Evolutionary conservation across 1,139 yeast species (phyloP).

Genomic region (Suhomyces maxii): DNA sequence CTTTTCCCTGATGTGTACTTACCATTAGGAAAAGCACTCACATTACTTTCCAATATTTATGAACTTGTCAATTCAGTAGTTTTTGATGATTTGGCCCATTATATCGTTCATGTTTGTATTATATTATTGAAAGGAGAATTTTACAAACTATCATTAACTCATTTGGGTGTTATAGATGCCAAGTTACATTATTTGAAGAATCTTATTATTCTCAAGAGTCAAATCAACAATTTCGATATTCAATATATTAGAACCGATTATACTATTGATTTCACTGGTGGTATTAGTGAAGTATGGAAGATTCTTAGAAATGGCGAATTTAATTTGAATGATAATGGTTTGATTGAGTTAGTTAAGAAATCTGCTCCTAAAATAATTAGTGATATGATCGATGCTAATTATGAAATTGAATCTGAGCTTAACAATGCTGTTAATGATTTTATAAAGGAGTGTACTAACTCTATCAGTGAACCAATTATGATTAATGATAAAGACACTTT

Average conservation of each 20-base stretch:
- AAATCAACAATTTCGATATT: slow-evolving; percentile 77
- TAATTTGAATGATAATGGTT: slow-evolving; percentile 39
- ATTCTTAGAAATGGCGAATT: slow-evolving; percentile 42
- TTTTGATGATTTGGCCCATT: slow-evolving; percentile 88
- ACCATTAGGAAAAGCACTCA: slow-evolving; percentile 71
- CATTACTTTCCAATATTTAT: slow-evolving; percentile 73
- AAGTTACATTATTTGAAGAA: slow-evolving; percentile 71
- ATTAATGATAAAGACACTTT: slow-evolving; percentile 14
- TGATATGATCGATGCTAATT: slow-evolving; percentile 82
- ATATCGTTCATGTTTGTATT: slow-evolving; percentile 78
- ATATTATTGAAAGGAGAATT: slow-evolving; percentile 54
- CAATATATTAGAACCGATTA: slow-evolving; percentile 73
- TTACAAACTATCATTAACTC: slow-evolving; percentile 40
- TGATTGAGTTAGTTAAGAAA: slow-evolving; percentile 61
- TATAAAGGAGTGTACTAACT: slow-evolving; percentile 40
- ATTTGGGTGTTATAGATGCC: slow-evolving; percentile 54
- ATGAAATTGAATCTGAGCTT: slow-evolving; percentile 71
- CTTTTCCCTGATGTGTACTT: slow-evolving; percentile 61
- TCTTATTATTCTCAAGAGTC: slow-evolving; percentile 66
- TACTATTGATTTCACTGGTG: slow-evolving; percentile 74
- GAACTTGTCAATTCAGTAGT: slow-evolving; percentile 74
- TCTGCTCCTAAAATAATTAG: slow-evolving; percentile 82
- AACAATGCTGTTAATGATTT: slow-evolving; percentile 70
- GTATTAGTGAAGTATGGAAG: slow-evolving; percentile 58
- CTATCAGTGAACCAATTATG: slow-evolving; percentile 36